Evolutionary conservation across 768 basidiomycete genomes (phyloP).

Genomic region (Cystofilobasidium bisporidii): DNA sequence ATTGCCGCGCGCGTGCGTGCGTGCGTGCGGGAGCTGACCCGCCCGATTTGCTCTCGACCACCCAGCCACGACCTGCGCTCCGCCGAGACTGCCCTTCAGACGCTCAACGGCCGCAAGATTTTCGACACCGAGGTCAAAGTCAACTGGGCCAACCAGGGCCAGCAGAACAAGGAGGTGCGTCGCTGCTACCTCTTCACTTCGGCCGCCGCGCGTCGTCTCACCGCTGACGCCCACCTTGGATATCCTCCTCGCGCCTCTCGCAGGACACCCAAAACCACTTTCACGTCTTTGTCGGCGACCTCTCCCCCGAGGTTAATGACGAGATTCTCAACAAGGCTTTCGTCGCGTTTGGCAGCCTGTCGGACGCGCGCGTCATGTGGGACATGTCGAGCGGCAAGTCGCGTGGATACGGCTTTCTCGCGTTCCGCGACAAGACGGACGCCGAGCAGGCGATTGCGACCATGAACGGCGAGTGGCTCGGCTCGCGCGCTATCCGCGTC

Average conservation of each 20-base stretch:
- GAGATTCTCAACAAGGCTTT: slow-evolving; percentile 95
- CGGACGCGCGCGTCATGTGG: slow-evolving; percentile 72
- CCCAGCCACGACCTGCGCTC: slow-evolving; percentile 79
- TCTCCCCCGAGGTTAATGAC: slow-evolving; percentile 97
- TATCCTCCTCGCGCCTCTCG: no score
- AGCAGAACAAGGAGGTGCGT: slow-evolving; percentile 66
- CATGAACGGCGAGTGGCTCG: slow-evolving; percentile 99
- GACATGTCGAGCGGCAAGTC: slow-evolving; percentile 87
- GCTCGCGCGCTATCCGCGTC: slow-evolving; percentile 93
- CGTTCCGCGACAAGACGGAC: slow-evolving; percentile 78
- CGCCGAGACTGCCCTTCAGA: slow-evolving; percentile 96
- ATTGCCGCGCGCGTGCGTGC: no score
- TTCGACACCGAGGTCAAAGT: slow-evolving; percentile 99
- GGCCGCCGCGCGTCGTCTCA: neutral
- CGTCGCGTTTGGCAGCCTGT: slow-evolving; percentile 89
- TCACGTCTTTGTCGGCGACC: slow-evolving; percentile 99
- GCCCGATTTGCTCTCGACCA: no score
- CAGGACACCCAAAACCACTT: slow-evolving; percentile 87
- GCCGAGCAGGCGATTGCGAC: slow-evolving; percentile 98
- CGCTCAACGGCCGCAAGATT: slow-evolving; percentile 96
- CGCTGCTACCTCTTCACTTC: neutral
- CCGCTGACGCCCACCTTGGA: no score
- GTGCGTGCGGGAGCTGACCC: no score
- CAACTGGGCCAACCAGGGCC: slow-evolving; percentile 99
- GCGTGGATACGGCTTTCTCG: slow-evolving; percentile 29